These are phyloP conservation scores for Triangularia setosa DNA, from an alignment of 2,329 filamentous ascomycete genomes.

Conservation along the genomic window DNA sequence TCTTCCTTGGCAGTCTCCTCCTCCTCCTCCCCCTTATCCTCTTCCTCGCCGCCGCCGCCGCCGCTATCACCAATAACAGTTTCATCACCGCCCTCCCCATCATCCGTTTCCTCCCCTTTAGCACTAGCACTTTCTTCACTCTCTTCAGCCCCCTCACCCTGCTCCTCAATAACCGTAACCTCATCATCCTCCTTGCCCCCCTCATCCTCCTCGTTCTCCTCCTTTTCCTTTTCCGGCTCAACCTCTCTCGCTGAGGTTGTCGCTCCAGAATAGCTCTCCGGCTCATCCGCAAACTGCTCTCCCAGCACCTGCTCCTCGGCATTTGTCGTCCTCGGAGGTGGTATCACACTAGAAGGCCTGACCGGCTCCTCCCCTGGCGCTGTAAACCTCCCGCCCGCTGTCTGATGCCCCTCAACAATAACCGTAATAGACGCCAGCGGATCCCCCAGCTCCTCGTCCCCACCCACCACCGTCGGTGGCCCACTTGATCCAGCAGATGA, in stretches of 20 bases:
- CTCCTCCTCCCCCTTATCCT: too few species aligned
- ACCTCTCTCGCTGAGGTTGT: constrained; percentile 12
- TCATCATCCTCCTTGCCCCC: background rate
- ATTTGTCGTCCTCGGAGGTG: constrained; percentile 9
- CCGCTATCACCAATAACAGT: too few species aligned
- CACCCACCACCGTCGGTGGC: constrained; percentile 26
- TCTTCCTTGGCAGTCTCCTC: too few species aligned
- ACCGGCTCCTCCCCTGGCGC: constrained; percentile 15
- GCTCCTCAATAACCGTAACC: background rate
- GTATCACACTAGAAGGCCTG: constrained; percentile 23
- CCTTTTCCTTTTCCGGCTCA: constrained; percentile 9
- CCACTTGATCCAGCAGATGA: constrained; percentile 47
- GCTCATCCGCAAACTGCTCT: background rate
- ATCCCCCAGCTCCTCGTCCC: constrained; percentile 31
- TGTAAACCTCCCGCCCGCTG: constrained; percentile 16
- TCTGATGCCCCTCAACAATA: constrained; percentile 34
- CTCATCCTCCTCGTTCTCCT: constrained; percentile 6
- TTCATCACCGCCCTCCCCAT: background rate
- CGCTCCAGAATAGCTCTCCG: background rate
- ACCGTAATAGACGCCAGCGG: constrained; percentile 35
- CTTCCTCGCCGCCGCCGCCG: too few species aligned
- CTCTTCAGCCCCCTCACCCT: constrained; percentile 11
- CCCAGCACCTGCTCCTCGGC: background rate
- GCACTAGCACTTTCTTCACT: constrained; percentile 14
- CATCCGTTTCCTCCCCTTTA: background rate